These are phyloP conservation scores for Sphaerulina musiva DNA, from an alignment of 2,329 filamentous ascomycete species.

Conservation along the genomic window DNA sequence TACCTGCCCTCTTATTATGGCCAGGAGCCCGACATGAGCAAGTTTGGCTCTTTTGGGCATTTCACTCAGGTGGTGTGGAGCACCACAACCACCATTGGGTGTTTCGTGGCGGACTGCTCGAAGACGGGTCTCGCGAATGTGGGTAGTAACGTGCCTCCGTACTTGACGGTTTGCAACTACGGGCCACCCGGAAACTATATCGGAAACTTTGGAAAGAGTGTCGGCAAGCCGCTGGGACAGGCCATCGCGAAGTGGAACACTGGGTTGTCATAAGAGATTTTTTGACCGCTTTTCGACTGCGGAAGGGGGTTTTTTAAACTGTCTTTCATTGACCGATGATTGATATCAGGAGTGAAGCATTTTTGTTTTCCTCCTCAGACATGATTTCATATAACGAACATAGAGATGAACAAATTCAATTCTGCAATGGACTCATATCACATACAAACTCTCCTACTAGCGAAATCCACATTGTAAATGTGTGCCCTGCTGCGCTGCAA, in stretches of 20 bases:
- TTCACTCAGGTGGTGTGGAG: constrained; percentile 69
- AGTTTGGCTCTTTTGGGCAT: constrained; percentile 63
- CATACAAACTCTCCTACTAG: no score
- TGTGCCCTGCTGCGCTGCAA: no score
- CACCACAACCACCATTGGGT: constrained; percentile 54
- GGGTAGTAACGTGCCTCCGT: constrained; percentile 36
- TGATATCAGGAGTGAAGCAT: no score
- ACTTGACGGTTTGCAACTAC: constrained; percentile 85
- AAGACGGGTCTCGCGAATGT: constrained; percentile 39
- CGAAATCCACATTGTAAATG: no score
- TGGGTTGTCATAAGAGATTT: not conserved
- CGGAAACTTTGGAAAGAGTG: constrained; percentile 10
- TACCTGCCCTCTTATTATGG: constrained; percentile 38
- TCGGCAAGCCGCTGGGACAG: constrained; percentile 4
- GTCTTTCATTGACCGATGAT: no score
- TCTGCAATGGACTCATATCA: no score
- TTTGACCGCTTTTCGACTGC: no score
- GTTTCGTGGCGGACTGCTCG: constrained; percentile 51
- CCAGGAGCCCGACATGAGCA: constrained; percentile 50
- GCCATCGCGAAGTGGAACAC: constrained; percentile 3
- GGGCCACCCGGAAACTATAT: constrained; percentile 55
- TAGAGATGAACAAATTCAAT: no score
- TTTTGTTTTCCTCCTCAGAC: no score
- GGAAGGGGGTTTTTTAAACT: no score
- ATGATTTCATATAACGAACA: no score